Evolutionary conservation across 1,284 basidiomycete species (phyloP), one percentile per base, ranked within the genome.

Genomic region (Cutaneotrichosporon sp.): DNA sequence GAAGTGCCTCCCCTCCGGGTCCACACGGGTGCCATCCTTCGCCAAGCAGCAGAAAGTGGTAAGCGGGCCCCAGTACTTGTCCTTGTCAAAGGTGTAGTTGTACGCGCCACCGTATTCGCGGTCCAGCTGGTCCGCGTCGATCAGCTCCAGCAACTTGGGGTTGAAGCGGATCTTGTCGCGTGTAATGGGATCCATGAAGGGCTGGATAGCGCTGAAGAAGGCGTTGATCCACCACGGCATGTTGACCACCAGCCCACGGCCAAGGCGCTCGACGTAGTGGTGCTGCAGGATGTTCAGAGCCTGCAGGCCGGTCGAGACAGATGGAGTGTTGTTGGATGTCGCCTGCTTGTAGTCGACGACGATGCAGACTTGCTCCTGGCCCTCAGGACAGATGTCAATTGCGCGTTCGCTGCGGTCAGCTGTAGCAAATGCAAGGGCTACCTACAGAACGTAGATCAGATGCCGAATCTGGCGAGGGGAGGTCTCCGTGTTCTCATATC

Each of bases 81-180:
- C 77, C 41, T 84, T 81, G 55, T 92, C 84, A 66, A 88, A 93
- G 63, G 87, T 79, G 64, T 82, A 91, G 55, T 84, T 79, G 69
- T 86, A 84, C 8, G 82, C 78, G 4, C 91, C 90, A 16, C 88
- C 89, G 62, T 90, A 88, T 62, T 88, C 86, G 2, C 81, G 81
- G 64, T 90, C 88, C 8, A 94, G 82, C 61, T 93, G 90, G 12
- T 82, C 80, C 5, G 74, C 74, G 2, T 87, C 84, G 22, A 93
- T 80, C 35, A 91, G 82, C 52, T 88, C 86, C 20, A 80, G 72
- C 11, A 93, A 78, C 61, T 87, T 80, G 6, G 88, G 88, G 68
- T 94, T 92, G 75, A 94, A 93, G 27, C 84, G 83, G 82, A 90
- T 88, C 86, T 94, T 94, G 63, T 90, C 88, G 49, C 87, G 81